phyloP scores from a whole-genome alignment of 2,329 filamentous ascomycete genomes.

The Microdochium paspali region DNA sequence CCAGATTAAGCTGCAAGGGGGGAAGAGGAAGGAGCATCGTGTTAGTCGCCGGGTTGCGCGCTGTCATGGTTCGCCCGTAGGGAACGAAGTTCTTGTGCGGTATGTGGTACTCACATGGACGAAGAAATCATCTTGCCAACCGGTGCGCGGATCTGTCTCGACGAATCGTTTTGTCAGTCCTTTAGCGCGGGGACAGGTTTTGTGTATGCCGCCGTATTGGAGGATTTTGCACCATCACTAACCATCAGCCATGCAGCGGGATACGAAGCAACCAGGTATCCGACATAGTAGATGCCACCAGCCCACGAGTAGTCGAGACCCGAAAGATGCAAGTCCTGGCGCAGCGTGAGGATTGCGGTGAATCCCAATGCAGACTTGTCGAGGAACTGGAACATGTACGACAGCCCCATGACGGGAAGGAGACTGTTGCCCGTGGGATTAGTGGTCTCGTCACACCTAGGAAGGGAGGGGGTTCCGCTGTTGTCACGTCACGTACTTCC shows the following conservation, averaged over 20 bases:
- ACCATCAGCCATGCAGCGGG: slow-evolving; percentile 14
- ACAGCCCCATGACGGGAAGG: slow-evolving; percentile 40
- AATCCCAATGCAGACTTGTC: slow-evolving; percentile 50
- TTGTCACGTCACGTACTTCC: slow-evolving; percentile 43
- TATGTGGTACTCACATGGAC: neutral
- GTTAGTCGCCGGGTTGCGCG: neutral
- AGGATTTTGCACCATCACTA: neutral
- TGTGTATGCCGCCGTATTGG: neutral
- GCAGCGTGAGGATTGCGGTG: slow-evolving; percentile 53
- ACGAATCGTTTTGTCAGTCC: neutral
- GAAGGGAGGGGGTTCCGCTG: too few species aligned
- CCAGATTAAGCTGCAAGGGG: slow-evolving; percentile 20
- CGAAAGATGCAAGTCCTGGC: slow-evolving; percentile 44
- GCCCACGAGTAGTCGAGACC: slow-evolving; percentile 50
- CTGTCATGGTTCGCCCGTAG: neutral
- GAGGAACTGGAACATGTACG: slow-evolving; percentile 50
- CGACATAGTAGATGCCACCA: slow-evolving; percentile 43
- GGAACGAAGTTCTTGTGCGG: too few species aligned
- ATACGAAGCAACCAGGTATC: slow-evolving; percentile 26
- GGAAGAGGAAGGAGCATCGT: neutral
- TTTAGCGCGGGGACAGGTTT: neutral
- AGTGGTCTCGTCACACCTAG: neutral
- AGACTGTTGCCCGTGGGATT: slow-evolving; percentile 20
- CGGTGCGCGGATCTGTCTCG: slow-evolving; percentile 6
- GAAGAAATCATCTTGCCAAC: slow-evolving; percentile 16